Conservation (phyloP, 2,329 filamentous ascomycete genomes). For the Byssoonygena ceratinophila region DNA sequence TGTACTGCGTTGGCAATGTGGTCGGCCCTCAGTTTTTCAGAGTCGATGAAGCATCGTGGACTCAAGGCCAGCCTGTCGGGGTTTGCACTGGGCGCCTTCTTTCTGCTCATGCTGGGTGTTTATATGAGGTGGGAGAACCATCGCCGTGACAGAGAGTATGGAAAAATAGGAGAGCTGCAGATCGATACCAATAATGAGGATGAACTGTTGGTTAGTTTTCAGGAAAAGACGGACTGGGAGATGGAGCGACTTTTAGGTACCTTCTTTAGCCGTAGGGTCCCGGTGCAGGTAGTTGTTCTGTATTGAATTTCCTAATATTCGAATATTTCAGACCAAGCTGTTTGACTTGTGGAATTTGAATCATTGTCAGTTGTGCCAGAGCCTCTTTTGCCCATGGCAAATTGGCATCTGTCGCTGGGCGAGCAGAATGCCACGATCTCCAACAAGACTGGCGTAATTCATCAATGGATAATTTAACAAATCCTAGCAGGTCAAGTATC, state of each 20-base stretch:
- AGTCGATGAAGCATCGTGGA: neutral
- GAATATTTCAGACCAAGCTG: too few relatives aligned
- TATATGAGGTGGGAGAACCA: slow-evolving; percentile 1
- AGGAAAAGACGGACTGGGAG: slow-evolving; percentile 1
- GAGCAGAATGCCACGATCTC: too few relatives aligned
- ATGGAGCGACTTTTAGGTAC: slow-evolving; percentile 2
- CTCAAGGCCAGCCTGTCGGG: neutral
- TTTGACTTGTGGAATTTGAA: too few relatives aligned
- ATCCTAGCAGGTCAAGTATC: too few relatives aligned
- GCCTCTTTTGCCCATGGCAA: too few relatives aligned
- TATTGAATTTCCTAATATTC: too few relatives aligned
- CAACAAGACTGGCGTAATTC: too few relatives aligned
- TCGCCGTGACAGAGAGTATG: neutral
- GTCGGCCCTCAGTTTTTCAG: slow-evolving; percentile 37
- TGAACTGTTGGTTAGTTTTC: neutral
- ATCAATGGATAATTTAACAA: too few relatives aligned
- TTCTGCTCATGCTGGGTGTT: neutral
- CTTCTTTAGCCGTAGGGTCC: neutral
- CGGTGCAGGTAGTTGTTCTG: neutral
- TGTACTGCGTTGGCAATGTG: slow-evolving; percentile 52
- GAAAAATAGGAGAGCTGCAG: neutral
- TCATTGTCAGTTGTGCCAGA: too few relatives aligned
- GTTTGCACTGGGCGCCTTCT: neutral
- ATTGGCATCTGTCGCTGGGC: too few relatives aligned
- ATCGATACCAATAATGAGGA: neutral